Percentiles rank a stretch among this genome's conserved stretches.
Conservation (phyloP, 148 eudicot genomes). For the Silene latifolia region DNA sequence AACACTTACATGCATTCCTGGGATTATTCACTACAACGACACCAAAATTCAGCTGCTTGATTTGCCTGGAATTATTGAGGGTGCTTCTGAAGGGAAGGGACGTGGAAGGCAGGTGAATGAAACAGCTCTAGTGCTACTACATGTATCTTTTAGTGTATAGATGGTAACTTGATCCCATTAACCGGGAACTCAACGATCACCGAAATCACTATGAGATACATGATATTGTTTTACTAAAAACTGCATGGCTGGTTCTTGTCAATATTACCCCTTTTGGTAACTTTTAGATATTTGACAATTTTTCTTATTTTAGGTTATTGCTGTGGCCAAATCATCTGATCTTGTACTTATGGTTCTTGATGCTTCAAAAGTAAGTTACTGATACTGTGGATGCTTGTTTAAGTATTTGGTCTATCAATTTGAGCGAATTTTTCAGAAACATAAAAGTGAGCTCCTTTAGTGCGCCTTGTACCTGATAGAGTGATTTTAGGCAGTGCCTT, state of each 20-base stretch:
- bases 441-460: neutral
- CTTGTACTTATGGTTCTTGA: conserved; percentile 98
- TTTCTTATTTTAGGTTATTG: conserved; percentile 76
- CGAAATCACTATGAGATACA: neutral
- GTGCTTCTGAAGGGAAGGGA: conserved; percentile 99
- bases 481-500: neutral
- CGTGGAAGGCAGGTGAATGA: conserved; percentile 93
- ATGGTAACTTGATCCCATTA: neutral
- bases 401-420: neutral
- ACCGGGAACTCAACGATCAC: neutral
- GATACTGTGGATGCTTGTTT: neutral
- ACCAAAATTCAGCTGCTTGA: conserved; percentile 97
- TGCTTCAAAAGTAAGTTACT: conserved; percentile 89
- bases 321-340: conserved; percentile 98
- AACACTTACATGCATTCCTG: conserved; percentile 97
- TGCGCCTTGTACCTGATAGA: neutral
- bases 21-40: conserved; percentile 92
- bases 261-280: neutral
- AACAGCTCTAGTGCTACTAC: neutral
- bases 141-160: neutral
- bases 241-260: neutral
- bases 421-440: neutral
- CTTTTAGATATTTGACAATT: conserved; percentile 12
- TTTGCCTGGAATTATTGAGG: conserved; percentile 99
- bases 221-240: neutral